These are phyloP conservation scores for Phytophthora melonis DNA, from an alignment of 352 stramenopile species.

Conservation along the genomic window DNA sequence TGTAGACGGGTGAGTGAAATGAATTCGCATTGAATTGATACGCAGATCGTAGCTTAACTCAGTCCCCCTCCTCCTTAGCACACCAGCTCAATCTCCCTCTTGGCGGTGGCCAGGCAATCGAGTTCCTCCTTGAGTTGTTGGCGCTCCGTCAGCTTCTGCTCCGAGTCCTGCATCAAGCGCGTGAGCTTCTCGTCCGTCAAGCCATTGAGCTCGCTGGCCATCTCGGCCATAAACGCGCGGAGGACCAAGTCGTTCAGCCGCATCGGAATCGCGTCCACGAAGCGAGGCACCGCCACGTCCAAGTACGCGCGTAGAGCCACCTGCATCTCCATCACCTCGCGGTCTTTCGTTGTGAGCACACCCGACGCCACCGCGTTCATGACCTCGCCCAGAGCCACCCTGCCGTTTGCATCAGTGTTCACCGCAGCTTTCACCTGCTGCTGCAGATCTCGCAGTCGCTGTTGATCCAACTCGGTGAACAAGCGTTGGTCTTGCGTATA, in stretches of 20 bases:
- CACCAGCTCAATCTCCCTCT: constrained; percentile 47
- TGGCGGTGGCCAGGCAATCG: constrained; percentile 36
- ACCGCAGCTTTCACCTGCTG: no score
- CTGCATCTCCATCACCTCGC: constrained; percentile 47
- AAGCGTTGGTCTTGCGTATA: no score
- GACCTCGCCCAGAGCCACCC: no score
- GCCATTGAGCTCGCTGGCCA: constrained; percentile 38
- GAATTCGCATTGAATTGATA: no score
- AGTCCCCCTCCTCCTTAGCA: constrained; percentile 10
- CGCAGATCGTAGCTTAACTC: no score
- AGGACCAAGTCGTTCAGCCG: constrained; percentile 46
- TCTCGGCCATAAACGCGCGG: constrained; percentile 33
- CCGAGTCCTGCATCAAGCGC: constrained; percentile 46
- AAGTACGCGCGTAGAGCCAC: constrained; percentile 46
- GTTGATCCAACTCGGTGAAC: no score
- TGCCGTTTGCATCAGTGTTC: no score
- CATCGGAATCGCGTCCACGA: constrained; percentile 49
- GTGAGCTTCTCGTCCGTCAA: constrained; percentile 50
- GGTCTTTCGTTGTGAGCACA: constrained; percentile 17
- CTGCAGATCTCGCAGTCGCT: no score
- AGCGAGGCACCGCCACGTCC: constrained; percentile 43
- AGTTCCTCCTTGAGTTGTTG: constrained; percentile 39
- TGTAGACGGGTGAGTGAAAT: no score
- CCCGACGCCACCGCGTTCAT: no score
- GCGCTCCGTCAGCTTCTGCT: constrained; percentile 33